phyloP scores from a whole-genome alignment of 2,329 filamentous ascomycete species.

The Penicillium sp. region DNA sequence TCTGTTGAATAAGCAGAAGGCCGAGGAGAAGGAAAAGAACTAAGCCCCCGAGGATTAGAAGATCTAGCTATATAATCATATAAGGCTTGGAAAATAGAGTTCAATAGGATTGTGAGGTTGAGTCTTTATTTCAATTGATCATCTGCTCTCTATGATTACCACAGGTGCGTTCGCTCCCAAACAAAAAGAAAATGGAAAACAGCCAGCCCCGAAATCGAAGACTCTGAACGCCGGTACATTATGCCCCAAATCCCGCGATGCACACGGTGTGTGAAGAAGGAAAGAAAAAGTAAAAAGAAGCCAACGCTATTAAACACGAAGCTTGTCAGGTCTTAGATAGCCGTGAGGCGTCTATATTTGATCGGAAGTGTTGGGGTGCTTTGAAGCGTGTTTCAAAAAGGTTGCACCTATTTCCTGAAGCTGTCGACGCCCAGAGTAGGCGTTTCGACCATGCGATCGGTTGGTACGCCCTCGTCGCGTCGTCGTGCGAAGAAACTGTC shows the following conservation, averaged over 20 bases:
- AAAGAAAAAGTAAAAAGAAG: not conserved
- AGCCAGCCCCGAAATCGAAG: conserved; percentile 3
- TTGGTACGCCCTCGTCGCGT: conserved; percentile 60
- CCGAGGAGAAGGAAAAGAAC: conserved; percentile 8
- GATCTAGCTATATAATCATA: not conserved
- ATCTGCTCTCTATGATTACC: conserved; percentile 19
- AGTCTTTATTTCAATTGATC: conserved; percentile 2
- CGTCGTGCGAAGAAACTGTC: conserved; percentile 63
- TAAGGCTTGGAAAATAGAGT: not conserved
- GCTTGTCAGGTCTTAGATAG: not conserved
- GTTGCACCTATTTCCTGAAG: conserved; percentile 48
- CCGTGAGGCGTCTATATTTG: conserved; percentile 16
- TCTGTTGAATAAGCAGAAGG: conserved; percentile 32
- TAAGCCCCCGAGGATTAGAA: not conserved
- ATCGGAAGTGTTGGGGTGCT: not conserved
- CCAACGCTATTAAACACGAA: conserved; percentile 11
- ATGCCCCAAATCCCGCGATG: conserved; percentile 24
- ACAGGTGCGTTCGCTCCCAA: conserved; percentile 11
- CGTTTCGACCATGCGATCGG: conserved; percentile 58
- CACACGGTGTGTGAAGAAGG: conserved; percentile 15
- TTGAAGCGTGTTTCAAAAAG: not conserved
- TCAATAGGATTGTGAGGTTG: not conserved
- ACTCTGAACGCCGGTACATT: conserved; percentile 21
- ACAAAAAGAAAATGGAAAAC: conserved; percentile 8
- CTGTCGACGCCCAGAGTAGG: conserved; percentile 62